Percentiles rank a stretch among this genome's conserved stretches.
Conservation (phyloP, 176 grass and related monocot species). For the Eragrostis curvula region DNA sequence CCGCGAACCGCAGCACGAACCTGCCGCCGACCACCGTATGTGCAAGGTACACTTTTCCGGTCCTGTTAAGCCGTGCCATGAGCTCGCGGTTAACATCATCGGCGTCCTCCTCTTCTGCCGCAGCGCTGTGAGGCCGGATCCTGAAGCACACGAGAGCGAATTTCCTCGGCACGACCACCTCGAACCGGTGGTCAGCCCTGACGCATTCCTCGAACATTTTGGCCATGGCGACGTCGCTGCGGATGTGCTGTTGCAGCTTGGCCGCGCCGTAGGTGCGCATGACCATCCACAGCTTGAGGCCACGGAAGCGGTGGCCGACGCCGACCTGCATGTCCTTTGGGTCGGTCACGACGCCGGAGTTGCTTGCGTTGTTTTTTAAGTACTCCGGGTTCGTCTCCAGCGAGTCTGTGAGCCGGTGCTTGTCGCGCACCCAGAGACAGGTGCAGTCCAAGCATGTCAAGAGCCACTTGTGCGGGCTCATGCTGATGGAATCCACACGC, state of each 20-base stretch:
- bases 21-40: slow-evolving; percentile 34
- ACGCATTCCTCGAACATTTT: slow-evolving; percentile 48
- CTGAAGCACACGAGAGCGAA: slow-evolving; percentile 55
- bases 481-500: slow-evolving; percentile 10
- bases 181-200: slow-evolving; percentile 35
- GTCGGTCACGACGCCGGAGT: neutral
- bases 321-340: slow-evolving; percentile 7
- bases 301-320: neutral
- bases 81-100: slow-evolving; percentile 33
- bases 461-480: slow-evolving; percentile 13
- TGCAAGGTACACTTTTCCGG: slow-evolving; percentile 21
- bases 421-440: neutral
- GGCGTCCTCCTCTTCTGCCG: neutral
- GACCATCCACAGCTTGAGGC: slow-evolving; percentile 9
- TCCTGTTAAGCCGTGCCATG: slow-evolving; percentile 38
- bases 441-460: neutral
- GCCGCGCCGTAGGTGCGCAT: neutral
- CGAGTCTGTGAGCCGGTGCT: neutral
- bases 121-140: neutral
- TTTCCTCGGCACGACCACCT: slow-evolving; percentile 20
- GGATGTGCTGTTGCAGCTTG: slow-evolving; percentile 12
- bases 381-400: neutral
- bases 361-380: neutral
- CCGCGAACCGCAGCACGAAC: slow-evolving; percentile 44
- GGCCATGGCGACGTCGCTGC: slow-evolving; percentile 35